phyloP scores from a whole-genome alignment of 768 basidiomycete species.

The Galerina sulciceps region DNA sequence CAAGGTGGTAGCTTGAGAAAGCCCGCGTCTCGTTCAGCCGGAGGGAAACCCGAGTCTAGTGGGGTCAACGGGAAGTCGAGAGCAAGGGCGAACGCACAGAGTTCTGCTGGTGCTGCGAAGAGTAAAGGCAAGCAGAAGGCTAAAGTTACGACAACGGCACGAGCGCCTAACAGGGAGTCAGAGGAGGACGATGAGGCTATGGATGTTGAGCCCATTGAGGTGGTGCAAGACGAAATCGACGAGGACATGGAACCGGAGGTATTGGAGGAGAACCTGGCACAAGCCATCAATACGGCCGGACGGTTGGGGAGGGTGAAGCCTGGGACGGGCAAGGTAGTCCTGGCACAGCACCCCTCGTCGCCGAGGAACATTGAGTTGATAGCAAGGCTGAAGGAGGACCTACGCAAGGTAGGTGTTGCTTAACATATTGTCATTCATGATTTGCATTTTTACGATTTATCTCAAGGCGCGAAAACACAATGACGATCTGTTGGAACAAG shows the following conservation, averaged over 20 bases:
- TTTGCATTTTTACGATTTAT: neutral
- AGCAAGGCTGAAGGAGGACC: slow-evolving; percentile 23
- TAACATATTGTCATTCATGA: neutral
- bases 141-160: neutral
- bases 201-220: slow-evolving; percentile 14
- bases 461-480: slow-evolving; percentile 48
- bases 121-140: slow-evolving; percentile 14
- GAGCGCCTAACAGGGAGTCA: slow-evolving; percentile 1
- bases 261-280: slow-evolving; percentile 19
- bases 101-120: neutral
- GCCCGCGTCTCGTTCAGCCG: slow-evolving; percentile 13
- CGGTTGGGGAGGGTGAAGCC: slow-evolving; percentile 3
- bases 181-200: slow-evolving; percentile 3
- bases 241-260: slow-evolving; percentile 12
- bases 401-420: slow-evolving; percentile 27
- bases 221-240: slow-evolving; percentile 1
- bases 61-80: slow-evolving; percentile 18
- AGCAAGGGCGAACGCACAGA: slow-evolving; percentile 5
- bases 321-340: slow-evolving; percentile 6
- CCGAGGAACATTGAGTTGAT: slow-evolving; percentile 14
- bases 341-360: neutral
- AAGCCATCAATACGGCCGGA: slow-evolving; percentile 13
- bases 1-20: slow-evolving; percentile 22
- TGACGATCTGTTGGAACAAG: slow-evolving; percentile 50
- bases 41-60: neutral